Conservation (phyloP, 148 eudicot genomes). For the Camellia japonica region DNA sequence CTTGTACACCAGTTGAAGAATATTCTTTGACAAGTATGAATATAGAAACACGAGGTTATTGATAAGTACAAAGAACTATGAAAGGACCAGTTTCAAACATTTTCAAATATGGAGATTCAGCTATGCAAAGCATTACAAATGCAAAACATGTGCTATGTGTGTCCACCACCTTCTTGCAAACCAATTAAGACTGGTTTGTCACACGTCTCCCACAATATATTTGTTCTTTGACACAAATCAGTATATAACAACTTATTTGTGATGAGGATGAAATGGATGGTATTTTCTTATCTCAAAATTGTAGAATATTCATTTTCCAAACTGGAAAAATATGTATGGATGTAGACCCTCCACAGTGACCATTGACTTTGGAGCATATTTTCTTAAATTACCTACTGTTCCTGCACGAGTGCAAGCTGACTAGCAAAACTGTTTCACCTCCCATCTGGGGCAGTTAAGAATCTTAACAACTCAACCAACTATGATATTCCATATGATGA, state of each 20-base stretch:
- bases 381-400: not conserved
- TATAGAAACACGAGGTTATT: not conserved
- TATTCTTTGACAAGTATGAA: not conserved
- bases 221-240: not conserved
- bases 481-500: not conserved
- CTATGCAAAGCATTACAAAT: not conserved
- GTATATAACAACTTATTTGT: not conserved
- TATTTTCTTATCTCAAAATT: not conserved
- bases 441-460: not conserved
- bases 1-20: conserved; percentile 13
- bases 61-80: not conserved
- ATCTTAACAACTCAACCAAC: not conserved
- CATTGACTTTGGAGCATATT: not conserved
- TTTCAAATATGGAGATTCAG: not conserved
- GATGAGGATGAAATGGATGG: not conserved
- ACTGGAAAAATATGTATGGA: conserved; percentile 1
- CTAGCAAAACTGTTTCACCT: not conserved
- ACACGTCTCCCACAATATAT: not conserved
- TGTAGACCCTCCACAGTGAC: not conserved
- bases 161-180: not conserved
- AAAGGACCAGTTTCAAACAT: conserved; percentile 4
- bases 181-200: not conserved
- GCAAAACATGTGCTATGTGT: not conserved
- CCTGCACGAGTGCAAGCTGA: not conserved
- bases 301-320: not conserved